A percentile compares a stretch with the other conserved stretches of the same genome.
phyloP scores from a whole-genome alignment of 2,329 filamentous ascomycete species.

The Xylariaceae sp. region DNA sequence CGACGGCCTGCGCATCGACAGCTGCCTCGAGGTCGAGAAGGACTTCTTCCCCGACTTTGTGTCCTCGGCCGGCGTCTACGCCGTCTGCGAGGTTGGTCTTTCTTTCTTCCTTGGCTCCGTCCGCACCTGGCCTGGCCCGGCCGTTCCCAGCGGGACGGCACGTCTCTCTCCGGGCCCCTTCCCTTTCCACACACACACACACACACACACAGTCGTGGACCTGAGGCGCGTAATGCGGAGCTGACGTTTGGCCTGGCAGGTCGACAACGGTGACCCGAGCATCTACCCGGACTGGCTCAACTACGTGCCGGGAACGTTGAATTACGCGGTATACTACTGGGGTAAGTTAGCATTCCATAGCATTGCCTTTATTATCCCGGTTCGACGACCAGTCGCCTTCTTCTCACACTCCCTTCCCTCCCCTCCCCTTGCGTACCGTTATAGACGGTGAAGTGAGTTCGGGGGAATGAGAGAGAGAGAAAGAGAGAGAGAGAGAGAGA shows the following conservation, averaged over 20 bases:
- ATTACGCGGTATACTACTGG: constrained; percentile 37
- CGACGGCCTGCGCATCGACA: constrained; percentile 43
- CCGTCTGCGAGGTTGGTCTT: constrained; percentile 39
- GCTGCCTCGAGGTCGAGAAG: constrained; percentile 39
- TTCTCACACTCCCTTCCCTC: constrained; percentile 2
- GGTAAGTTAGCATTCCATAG: neutral
- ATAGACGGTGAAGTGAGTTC: no score
- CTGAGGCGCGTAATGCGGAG: no score
- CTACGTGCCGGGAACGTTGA: constrained; percentile 39
- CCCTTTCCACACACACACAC: no score
- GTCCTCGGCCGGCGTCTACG: constrained; percentile 38
- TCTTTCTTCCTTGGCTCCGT: no score
- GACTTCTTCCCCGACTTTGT: constrained; percentile 40
- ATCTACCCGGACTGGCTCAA: constrained; percentile 38
- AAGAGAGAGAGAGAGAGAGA: no score
- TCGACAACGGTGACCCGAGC: constrained; percentile 37
- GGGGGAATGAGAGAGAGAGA: no score
- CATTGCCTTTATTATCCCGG: no score
- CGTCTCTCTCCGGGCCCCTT: no score
- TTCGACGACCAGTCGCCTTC: neutral
- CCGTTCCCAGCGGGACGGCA: no score
- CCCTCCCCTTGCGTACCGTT: no score
- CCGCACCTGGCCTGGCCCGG: no score
- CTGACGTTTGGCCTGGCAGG: constrained; percentile 4
- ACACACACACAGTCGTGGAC: no score